Conservation (phyloP, 139 green algal species). For the Zygnema cylindricum region DNA sequence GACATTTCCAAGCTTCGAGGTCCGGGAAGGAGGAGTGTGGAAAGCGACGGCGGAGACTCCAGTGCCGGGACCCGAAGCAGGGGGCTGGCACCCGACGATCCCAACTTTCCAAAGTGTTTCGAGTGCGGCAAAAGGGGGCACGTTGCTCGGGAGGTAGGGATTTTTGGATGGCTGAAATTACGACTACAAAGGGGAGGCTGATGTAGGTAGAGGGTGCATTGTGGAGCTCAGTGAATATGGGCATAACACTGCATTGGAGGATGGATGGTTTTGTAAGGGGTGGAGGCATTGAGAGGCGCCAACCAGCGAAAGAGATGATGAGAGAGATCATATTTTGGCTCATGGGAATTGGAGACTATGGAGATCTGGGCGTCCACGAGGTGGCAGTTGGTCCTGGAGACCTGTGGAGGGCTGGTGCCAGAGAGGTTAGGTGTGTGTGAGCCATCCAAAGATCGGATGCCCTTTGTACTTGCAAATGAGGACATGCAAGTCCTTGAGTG, state of each 20-base stretch:
- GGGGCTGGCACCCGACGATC: not conserved
- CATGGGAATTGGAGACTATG: not conserved
- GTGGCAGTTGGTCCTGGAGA: no score
- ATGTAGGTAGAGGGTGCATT: not conserved
- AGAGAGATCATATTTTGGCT: no score
- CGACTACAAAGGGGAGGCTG: not conserved
- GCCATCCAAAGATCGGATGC: no score
- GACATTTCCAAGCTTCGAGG: not conserved
- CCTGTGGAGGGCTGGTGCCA: not conserved
- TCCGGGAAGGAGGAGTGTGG: not conserved
- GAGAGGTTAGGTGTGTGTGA: no score
- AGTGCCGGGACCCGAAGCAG: not conserved
- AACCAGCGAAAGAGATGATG: no score
- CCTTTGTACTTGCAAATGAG: no score
- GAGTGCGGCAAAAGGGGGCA: conserved; percentile 47
- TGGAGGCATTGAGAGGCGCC: not conserved
- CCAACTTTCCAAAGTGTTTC: conserved; percentile 38
- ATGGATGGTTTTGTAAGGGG: not conserved
- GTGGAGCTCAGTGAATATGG: not conserved
- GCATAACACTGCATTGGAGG: not conserved
- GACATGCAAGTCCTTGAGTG: no score
- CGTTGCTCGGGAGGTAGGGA: conserved; percentile 49
- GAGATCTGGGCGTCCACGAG: not conserved
- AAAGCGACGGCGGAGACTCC: not conserved
- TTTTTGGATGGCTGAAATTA: not conserved